phyloP scores from a whole-genome alignment of 2,329 filamentous ascomycete genomes.

The Colletotrichum graminicola region DNA sequence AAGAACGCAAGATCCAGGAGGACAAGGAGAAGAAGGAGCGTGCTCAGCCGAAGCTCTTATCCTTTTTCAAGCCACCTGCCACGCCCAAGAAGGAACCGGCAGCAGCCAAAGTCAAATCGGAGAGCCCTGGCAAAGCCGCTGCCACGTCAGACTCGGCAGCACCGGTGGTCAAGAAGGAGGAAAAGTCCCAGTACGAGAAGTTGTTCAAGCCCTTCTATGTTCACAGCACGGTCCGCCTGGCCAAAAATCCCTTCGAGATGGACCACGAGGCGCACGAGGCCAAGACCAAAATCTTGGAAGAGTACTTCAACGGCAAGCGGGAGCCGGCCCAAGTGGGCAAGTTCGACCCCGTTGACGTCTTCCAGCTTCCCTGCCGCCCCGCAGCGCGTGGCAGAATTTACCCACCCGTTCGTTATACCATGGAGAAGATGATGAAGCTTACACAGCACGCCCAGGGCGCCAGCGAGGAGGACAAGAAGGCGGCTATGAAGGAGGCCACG shows the following conservation, averaged over 20 bases:
- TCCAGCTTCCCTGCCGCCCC: conserved; percentile 58
- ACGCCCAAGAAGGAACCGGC: conserved; percentile 55
- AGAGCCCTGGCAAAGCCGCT: conserved; percentile 19
- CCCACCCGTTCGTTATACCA: conserved; percentile 70
- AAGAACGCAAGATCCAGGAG: conserved; percentile 53
- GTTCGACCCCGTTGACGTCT: conserved; percentile 60
- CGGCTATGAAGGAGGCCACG: conserved; percentile 51
- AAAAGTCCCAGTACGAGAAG: conserved; percentile 71
- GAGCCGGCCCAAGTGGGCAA: conserved; percentile 49
- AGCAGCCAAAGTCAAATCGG: conserved; percentile 7
- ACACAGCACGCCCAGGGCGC: conserved; percentile 54
- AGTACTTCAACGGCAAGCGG: conserved; percentile 62
- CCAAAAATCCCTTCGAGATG: conserved; percentile 68
- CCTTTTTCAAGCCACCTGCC: conserved; percentile 54
- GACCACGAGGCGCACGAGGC: conserved; percentile 67
- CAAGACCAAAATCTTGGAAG: conserved; percentile 66
- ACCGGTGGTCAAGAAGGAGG: conserved; percentile 42
- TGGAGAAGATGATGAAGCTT: conserved; percentile 66
- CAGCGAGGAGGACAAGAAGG: conserved; percentile 53
- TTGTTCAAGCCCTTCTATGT: conserved; percentile 86
- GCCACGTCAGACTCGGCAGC: conserved; percentile 39
- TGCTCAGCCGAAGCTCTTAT: conserved; percentile 60
- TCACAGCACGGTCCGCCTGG: conserved; percentile 79
- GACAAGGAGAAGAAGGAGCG: conserved; percentile 64
- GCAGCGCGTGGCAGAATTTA: conserved; percentile 60